Evolutionary conservation across 2,329 filamentous ascomycete species (phyloP).

Genomic region (Endocalyx cinctus): DNA sequence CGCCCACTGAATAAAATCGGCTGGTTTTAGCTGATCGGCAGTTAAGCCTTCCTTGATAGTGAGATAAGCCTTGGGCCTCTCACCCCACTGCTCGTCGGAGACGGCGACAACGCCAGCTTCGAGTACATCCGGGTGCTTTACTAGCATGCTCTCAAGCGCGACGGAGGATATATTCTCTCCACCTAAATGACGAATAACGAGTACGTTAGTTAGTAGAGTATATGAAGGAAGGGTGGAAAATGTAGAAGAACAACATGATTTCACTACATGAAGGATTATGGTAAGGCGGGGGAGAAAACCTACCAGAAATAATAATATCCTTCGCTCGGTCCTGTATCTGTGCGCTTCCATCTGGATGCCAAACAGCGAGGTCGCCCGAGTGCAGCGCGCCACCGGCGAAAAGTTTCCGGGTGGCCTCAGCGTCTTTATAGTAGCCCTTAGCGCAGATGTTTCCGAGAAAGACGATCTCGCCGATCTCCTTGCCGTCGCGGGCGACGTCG

Average conservation of each 20-base stretch:
- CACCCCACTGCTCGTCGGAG: conserved; percentile 86
- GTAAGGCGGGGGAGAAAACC: conserved; percentile 18
- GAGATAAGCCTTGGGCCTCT: conserved; percentile 90
- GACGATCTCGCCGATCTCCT: conserved; percentile 78
- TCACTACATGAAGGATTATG: too few relatives aligned
- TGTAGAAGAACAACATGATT: too few relatives aligned
- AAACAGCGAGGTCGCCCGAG: conserved; percentile 88
- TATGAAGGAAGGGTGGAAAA: neutral
- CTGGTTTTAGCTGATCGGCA: conserved; percentile 45
- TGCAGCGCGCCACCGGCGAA: conserved; percentile 84
- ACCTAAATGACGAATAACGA: conserved; percentile 43
- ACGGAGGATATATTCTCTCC: conserved; percentile 97
- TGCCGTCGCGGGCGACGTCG: conserved; percentile 65
- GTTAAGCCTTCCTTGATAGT: conserved; percentile 68
- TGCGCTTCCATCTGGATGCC: conserved; percentile 84
- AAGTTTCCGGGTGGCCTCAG: conserved; percentile 77
- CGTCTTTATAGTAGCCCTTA: conserved; percentile 87
- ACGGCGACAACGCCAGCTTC: conserved; percentile 90
- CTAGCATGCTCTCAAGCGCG: conserved; percentile 84
- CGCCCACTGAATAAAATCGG: conserved; percentile 81
- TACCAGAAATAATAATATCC: conserved; percentile 95
- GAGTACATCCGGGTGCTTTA: conserved; percentile 80
- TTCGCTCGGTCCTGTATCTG: conserved; percentile 93
- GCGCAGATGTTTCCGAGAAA: conserved; percentile 90
- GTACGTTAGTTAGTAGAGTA: neutral